Evolutionary conservation across 331 rosid genomes (phyloP), one percentile per base, ranked within the genome.

Genomic region (Arachis monticola): DNA sequence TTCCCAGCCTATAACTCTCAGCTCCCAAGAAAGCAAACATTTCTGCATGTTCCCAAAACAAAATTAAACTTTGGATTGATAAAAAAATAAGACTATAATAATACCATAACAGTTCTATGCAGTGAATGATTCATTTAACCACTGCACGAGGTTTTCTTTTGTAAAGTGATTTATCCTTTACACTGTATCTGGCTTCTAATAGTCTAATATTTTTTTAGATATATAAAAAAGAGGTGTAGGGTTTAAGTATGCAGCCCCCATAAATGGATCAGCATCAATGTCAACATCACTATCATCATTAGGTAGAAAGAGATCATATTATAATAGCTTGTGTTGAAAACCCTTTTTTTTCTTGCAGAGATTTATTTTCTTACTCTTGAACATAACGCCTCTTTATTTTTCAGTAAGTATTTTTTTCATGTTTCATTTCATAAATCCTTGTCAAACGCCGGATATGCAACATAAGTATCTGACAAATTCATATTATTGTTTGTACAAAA

Each of bases 1-100:
- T 5, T 84, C 95, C 98, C 98, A 90, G 3, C 98, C 98, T 62
- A 82, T 80, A 22, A 88, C 93, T 79, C 88, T 69, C 0, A 90
- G 77, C 81, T 92, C 96, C 98, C 98, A 92, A 12, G 74, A 77
- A 41, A 88, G 79, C 65, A 79, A 79, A 60, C 81, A 56, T 6
- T 64, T 72, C 88, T 81, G 79, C 81, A 82, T 3, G 50, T 67
- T 55, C 48, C 64, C 60, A 50, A 70, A 0, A 45, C 5, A 65
- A 31, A 59, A 46, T 58, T 8, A 27, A 2, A 35, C 40, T 2
- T 4, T 35, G 4, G 40, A 4, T 35, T 35, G 4, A 60, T 12
- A 32, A 46, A 4, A 3, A n/a, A 31, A 51, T 64, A 3, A 63
- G 32, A 76, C 56, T 7, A 2, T 52, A 35, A 32, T 17, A 38